These are phyloP conservation scores for Kwoniella dejecticola DNA, from an alignment of 768 basidiomycete species.

Conservation along the genomic window DNA sequence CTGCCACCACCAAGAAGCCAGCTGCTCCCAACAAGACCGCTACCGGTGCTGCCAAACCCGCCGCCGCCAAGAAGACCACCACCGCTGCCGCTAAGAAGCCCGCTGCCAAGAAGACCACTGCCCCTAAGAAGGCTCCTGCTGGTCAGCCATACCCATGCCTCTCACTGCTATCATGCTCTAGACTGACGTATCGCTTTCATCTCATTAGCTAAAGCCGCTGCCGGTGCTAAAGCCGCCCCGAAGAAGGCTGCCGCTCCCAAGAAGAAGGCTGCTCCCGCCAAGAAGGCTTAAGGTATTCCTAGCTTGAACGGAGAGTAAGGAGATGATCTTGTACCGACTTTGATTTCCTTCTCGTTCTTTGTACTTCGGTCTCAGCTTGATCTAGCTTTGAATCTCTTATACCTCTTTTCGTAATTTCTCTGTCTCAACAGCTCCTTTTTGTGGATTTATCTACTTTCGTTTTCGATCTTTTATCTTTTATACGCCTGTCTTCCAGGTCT, in stretches of 20 bases:
- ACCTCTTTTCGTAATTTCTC: conserved; percentile 2
- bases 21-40: conserved; percentile 60
- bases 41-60: conserved; percentile 51
- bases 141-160: conserved; percentile 15
- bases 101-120: conserved; percentile 33
- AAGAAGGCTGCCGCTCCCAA: conserved; percentile 45
- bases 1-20: conserved; percentile 56
- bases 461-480: conserved; percentile 24
- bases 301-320: conserved; percentile 1
- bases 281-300: conserved; percentile 33
- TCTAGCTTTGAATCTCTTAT: not conserved
- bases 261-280: conserved; percentile 44
- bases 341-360: conserved; percentile 15
- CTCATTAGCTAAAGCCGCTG: conserved; percentile 34
- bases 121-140: conserved; percentile 45
- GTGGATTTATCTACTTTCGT: conserved; percentile 16
- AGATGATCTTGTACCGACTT: not conserved
- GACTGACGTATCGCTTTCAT: conserved; percentile 11
- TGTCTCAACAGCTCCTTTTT: not conserved
- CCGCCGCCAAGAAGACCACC: conserved; percentile 49
- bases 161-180: not conserved
- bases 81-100: conserved; percentile 33
- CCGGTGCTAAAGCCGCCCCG: conserved; percentile 30
- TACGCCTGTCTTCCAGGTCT: conserved; percentile 15
- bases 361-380: not conserved